Conservation (phyloP, 2,329 filamentous ascomycete species). For the Aspergillus cejpii region DNA sequence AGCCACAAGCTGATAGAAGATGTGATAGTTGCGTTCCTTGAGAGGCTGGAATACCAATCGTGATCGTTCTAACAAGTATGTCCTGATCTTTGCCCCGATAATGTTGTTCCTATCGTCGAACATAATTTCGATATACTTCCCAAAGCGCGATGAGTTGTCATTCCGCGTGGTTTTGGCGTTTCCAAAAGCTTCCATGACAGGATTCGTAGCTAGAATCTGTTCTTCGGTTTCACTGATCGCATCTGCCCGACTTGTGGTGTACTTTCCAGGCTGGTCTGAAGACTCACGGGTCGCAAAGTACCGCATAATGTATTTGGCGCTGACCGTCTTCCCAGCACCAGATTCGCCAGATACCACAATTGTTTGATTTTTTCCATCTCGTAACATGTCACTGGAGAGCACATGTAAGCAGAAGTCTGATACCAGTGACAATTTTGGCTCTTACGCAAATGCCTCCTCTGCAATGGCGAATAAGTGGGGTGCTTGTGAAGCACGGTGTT, state of each 20-base stretch:
- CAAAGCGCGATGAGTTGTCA: conserved; percentile 97
- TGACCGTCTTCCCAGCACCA: conserved; percentile 97
- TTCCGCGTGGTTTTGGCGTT: conserved; percentile 99
- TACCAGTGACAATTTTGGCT: conserved; percentile 1
- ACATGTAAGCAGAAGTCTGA: conserved; percentile 32
- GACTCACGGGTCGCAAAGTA: conserved; percentile 98
- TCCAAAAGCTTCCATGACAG: conserved; percentile 99
- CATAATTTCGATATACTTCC: conserved; percentile 99
- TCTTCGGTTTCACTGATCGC: conserved; percentile 98
- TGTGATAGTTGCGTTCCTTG: conserved; percentile 97
- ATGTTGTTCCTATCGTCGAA: conserved; percentile 94
- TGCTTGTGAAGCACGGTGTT: conserved; percentile 90
- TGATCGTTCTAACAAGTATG: conserved; percentile 90
- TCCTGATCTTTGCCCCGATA: conserved; percentile 94
- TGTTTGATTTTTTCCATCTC: conserved; percentile 92
- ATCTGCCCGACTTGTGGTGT: conserved; percentile 64
- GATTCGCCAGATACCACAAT: conserved; percentile 99
- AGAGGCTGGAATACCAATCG: conserved; percentile 94
- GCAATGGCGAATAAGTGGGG: conserved; percentile 98
- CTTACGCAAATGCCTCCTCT: conserved; percentile 94
- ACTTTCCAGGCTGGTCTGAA: conserved; percentile 74
- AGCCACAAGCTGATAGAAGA: conserved; percentile 95
- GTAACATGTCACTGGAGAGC: conserved; percentile 78
- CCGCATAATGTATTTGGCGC: conserved; percentile 99
- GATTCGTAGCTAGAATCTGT: conserved; percentile 95